Conservation (phyloP, 768 basidiomycete species). For the Hydnomerulius pinastri region DNA sequence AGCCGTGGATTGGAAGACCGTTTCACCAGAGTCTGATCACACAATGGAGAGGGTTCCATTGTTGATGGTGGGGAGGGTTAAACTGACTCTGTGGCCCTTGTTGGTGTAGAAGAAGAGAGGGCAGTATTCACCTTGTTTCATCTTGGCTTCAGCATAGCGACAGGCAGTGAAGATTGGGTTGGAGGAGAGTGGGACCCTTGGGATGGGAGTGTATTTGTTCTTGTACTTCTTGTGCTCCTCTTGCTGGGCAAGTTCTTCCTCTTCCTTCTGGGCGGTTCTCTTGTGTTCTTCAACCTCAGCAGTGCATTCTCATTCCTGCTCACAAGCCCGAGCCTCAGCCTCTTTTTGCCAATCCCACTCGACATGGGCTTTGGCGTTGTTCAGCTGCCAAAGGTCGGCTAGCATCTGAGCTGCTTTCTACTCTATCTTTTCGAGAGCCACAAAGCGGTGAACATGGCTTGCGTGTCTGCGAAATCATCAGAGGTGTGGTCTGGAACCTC, state of each 20-base stretch:
- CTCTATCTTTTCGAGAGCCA: not conserved
- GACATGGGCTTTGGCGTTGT: not conserved
- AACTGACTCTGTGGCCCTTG: not conserved
- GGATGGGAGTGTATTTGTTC: not conserved
- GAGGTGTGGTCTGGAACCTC: not conserved
- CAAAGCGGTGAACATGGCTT: not conserved
- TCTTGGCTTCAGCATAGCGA: not conserved
- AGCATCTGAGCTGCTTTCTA: not conserved
- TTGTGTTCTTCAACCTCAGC: not conserved
- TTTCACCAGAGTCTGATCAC: not conserved
- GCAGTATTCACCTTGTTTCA: not conserved
- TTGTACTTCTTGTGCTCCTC: not conserved
- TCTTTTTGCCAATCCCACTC: not conserved
- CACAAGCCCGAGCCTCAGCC: no score
- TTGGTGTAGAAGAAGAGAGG: constrained; percentile 5
- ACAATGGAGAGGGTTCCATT: not conserved
- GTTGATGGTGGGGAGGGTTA: not conserved
- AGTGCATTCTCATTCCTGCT: no score
- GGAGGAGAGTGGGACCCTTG: no score
- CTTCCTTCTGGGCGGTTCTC: not conserved
- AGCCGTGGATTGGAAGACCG: not conserved
- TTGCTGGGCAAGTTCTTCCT: not conserved
- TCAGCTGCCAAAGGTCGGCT: not conserved
- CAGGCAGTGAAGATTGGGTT: not conserved
- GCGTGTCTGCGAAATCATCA: not conserved